Conservation (phyloP, 352 stramenopile species). For the Globisporangium paddicum region DNA sequence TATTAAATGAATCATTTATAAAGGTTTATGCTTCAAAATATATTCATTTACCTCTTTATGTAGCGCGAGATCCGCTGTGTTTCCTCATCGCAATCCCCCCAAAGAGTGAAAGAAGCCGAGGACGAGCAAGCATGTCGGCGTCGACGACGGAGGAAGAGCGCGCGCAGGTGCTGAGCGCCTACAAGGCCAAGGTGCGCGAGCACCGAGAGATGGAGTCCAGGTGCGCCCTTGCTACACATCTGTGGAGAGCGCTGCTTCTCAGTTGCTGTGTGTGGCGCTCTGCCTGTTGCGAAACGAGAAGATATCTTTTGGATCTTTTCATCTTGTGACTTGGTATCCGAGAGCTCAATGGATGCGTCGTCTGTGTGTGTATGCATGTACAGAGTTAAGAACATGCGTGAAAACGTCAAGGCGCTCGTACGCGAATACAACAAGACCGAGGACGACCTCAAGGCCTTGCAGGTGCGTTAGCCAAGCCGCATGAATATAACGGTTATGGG, state of each 20-base stretch:
- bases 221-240: conserved; percentile 33
- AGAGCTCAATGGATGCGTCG: not conserved
- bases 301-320: conserved; percentile 9
- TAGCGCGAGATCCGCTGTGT: too few relatives aligned
- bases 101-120: too few relatives aligned
- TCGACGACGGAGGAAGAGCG: conserved; percentile 79
- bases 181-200: conserved; percentile 96
- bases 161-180: conserved; percentile 92
- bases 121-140: conserved; percentile 45
- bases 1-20: too few relatives aligned
- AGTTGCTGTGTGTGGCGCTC: not conserved
- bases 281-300: not conserved
- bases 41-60: too few relatives aligned
- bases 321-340: not conserved
- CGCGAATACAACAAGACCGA: conserved; percentile 99
- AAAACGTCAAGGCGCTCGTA: conserved; percentile 94
- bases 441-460: conserved; percentile 95
- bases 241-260: not conserved
- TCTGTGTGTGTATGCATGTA: not conserved
- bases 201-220: conserved; percentile 95
- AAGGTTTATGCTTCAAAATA: too few relatives aligned
- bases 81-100: too few relatives aligned
- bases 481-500: too few relatives aligned
- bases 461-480: conserved; percentile 47
- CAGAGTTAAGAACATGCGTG: conserved; percentile 95